A percentile compares a stretch with the other conserved stretches of the same genome.
These are phyloP conservation scores for Boletus fagicola DNA, from an alignment of 768 basidiomycete species.

Conservation along the genomic window DNA sequence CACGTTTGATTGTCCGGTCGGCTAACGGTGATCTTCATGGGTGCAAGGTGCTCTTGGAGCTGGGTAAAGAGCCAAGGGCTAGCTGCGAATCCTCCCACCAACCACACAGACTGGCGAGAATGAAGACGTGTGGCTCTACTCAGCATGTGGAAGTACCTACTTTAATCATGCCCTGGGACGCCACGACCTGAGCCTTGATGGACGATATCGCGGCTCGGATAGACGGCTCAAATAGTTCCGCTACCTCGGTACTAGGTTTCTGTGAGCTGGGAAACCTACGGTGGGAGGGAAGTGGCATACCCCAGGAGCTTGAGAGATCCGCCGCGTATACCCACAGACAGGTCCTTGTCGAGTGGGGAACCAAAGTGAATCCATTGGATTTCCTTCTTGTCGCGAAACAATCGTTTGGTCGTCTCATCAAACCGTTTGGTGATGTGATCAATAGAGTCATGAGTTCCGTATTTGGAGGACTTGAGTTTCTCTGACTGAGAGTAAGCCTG, in stretches of 20 bases:
- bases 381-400: constrained; percentile 68
- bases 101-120: constrained; percentile 63
- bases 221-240: constrained; percentile 76
- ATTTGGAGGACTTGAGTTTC: constrained; percentile 71
- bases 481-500: constrained; percentile 39
- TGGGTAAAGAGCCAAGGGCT: constrained; percentile 79
- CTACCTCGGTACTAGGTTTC: constrained; percentile 45
- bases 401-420: constrained; percentile 78
- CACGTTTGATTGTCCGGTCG: constrained; percentile 81
- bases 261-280: constrained; percentile 2
- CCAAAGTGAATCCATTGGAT: constrained; percentile 75
- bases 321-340: constrained; percentile 62
- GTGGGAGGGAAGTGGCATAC: constrained; percentile 38
- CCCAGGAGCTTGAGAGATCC: constrained; percentile 73
- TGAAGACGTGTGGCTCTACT: constrained; percentile 6
- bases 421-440: constrained; percentile 80
- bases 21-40: constrained; percentile 59
- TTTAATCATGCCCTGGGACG: constrained; percentile 64
- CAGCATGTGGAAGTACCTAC: constrained; percentile 32
- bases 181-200: constrained; percentile 69
- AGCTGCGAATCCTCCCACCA: constrained; percentile 82
- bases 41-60: constrained; percentile 63
- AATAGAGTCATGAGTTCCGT: constrained; percentile 65
- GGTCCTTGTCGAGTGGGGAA: constrained; percentile 74
- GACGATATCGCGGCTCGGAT: constrained; percentile 68